These are phyloP conservation scores for Globisporangium cystogenes DNA, from an alignment of 352 stramenopile genomes.

Conservation along the genomic window DNA sequence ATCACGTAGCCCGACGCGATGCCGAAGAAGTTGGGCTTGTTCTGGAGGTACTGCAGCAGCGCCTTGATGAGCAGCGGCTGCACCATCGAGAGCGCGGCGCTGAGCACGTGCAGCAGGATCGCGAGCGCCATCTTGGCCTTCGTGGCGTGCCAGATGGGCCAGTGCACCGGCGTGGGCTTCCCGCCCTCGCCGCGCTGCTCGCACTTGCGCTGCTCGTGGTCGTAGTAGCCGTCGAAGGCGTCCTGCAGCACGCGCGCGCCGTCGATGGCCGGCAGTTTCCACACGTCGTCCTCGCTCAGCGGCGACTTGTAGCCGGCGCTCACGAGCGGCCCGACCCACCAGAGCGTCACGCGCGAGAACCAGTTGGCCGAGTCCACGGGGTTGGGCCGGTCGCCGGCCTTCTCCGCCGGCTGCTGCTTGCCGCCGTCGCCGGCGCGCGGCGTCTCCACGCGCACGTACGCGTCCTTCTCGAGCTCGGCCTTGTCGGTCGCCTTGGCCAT, in stretches of 20 bases:
- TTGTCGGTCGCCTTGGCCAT: constrained; percentile 1
- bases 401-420: neutral
- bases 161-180: constrained; percentile 4
- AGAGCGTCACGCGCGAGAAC: constrained; percentile 16
- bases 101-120: constrained; percentile 20
- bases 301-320: constrained; percentile 8
- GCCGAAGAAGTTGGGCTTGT: constrained; percentile 15
- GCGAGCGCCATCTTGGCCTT: constrained; percentile 24
- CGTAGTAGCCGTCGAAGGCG: constrained; percentile 17
- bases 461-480: neutral
- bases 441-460: constrained; percentile 14
- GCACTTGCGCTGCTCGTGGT: constrained; percentile 1
- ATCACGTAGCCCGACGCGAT: constrained; percentile 19
- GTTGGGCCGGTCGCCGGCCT: constrained; percentile 3
- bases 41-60: constrained; percentile 19
- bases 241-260: constrained; percentile 15
- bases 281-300: constrained; percentile 27
- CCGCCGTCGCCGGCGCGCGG: constrained; percentile 4
- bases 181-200: neutral
- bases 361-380: constrained; percentile 17
- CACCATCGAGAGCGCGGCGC: constrained; percentile 17
- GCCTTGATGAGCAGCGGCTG: constrained; percentile 31
- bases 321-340: constrained; percentile 19
- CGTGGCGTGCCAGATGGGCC: constrained; percentile 21
- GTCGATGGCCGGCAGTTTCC: constrained; percentile 18